Evolutionary conservation across 169 alveolate species (phyloP), one percentile per base, ranked within the genome.

Genomic region (Babesia ovis): DNA sequence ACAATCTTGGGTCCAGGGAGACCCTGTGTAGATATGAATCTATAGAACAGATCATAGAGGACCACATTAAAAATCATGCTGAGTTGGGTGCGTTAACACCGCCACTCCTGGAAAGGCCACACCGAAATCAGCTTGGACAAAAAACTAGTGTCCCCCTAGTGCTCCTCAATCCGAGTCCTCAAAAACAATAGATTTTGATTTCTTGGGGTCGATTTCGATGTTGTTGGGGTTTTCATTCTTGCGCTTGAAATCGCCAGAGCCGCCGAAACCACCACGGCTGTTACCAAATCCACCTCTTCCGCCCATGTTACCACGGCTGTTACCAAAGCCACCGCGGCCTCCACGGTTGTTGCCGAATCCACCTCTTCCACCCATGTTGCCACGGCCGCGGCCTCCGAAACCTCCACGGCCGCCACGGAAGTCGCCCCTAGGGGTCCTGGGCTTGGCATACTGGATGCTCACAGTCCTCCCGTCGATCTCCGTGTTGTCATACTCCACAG

Each of bases 391-490:
- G 6, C 85, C 85, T 3, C 92, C 83, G 45, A 83, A 83, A 3
- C 92, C 88, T 3, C 92, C 89, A 31, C 79, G 79, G 23, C 86
- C 83, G 31, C 86, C 83, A 39, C 88, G 83, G 50, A 77, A 68
- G 58, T 76, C 90, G 14, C 86, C 86, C 27, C 84, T 90, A 8
- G 85, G 58, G 56, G 82, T 81, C 39, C 92, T 60, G 25, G 92
- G 93, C 22, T 54, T 58, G 18, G 92, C 94, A 79, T 74, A 89
- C 51, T 84, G 90, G 61, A 89, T 87, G 84, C 89, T 77, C 27
- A 89, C 93, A 9, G 92, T 85, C 25, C 93, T 56, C 22, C 93
- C 93, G 43, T 89, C 93, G 37, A 89, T 77, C 37, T 85, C 93
- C 0, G 93, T 89, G 62, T 86, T 81, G 75, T 85, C 89, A 68